Evolutionary conservation across 768 basidiomycete genomes (phyloP), one percentile per base, ranked within the genome.

Genomic region (Coprinellus aureogranulatus): DNA sequence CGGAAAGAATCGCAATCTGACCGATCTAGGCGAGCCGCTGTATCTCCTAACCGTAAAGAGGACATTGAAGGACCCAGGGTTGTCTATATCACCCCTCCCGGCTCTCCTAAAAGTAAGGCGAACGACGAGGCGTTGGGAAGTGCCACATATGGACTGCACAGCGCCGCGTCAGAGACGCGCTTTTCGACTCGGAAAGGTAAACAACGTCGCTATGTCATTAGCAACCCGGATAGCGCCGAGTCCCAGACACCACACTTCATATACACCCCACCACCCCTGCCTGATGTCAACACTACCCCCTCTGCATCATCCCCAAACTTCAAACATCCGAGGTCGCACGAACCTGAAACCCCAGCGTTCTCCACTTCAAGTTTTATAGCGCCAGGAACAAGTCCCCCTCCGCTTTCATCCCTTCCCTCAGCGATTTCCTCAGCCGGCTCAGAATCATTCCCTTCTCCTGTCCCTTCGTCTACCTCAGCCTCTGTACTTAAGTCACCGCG

Each of bases 251-350:
- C 57, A 3, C 30, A 28, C 16, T 58, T 46, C 31, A n/a, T 51
- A 2, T 58, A 53, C 52, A 58, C 57, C 1, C 57, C 57, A 8
- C 57, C 57, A 2, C 57, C 57, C 5, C 25, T 58, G 9, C 57
- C 57, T 20, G 51, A 53, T 20, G 42, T 51, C 8, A 5, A 20
- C 23, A 22, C 20, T n/a, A 11, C 30, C 18, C 4, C 25, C 2
- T 37, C 27, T 26, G 39, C 44, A 11, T 34, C 31, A 23, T 53
- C 57, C 37, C 34, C 57, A 9, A 23, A 14, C 18, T 52, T 30
- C 30, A 52, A 39, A 30, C 16, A 25, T 4, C 20, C 25, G n/a
- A 28, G 42, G 20, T 44, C n/a, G 25, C 14, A 6, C 14, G 34
- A 34, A 34, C n/a, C 50, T 14, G 50, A 34, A 12, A 22, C 20